Evolutionary conservation across 1,284 basidiomycete species (phyloP), one percentile per base, ranked within the genome.

Genomic region (Microbotryum lychnidis-dioicae): DNA sequence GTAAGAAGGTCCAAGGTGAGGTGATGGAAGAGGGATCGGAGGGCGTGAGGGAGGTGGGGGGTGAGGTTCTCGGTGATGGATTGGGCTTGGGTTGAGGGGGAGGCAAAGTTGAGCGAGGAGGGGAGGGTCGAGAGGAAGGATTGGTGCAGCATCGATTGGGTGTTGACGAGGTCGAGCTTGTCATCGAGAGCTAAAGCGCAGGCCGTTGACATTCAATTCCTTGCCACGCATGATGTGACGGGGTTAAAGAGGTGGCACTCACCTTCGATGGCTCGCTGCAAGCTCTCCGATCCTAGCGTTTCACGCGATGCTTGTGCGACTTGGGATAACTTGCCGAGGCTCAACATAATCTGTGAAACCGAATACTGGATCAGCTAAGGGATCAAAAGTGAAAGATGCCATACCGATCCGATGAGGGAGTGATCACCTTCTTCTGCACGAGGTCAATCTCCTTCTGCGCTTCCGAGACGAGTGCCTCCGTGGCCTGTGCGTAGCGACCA

Each of bases 241-340:
- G 49, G 6, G 3, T 42, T 12, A 6, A 14, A 10, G 37, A 50
- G 6, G 14, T 25, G 4, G 27, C 3, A 46, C 61, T 25, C 12
- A 71, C 66, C 62, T 58, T 77, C 75, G 47, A 79, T 70, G 23
- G 68, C 61, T 53, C 71, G 69, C 57, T 77, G 74, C 0, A 67
- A 65, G 1, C 52, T 48, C 18, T 70, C 71, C 1, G 65, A 60
- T 20, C 61, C 60, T 21, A 75, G 69, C 10, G 68, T 50, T 48
- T 64, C 55, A 10, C 62, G 62, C 65, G 86, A 83, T 62, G 86
- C 73, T 62, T 87, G 82, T 8, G 89, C 87, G 9, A 97, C 79
- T 61, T 89, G 84, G 0, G 87, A 80, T 7, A 98, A 81, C 76
- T 97, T 97, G 50, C 87, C 87, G 33, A 98, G 83, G 71, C 91